Evolutionary conservation across 2,329 filamentous ascomycete species (phyloP).

Genomic region (Gnomoniopsis smithogilvyi): DNA sequence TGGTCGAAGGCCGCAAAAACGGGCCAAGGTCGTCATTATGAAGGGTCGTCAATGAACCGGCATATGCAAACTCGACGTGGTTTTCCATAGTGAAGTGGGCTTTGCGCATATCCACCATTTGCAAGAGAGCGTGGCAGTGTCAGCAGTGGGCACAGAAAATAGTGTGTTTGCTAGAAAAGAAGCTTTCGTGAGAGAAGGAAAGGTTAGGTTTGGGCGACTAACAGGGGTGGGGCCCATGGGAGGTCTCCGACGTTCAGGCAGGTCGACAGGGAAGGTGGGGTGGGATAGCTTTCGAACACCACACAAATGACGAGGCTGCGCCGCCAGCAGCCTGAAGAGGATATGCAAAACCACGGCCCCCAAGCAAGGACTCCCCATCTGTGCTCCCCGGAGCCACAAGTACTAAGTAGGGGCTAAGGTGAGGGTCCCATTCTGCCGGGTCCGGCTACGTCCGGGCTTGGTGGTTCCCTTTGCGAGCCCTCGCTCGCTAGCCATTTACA

Average conservation of each 20-base stretch:
- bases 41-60: background rate
- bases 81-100: background rate
- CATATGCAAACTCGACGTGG: background rate
- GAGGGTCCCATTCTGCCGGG: slow-evolving; percentile 9
- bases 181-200: background rate
- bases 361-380: background rate
- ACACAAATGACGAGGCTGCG: background rate
- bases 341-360: background rate
- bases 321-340: background rate
- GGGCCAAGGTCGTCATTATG: slow-evolving; percentile 6
- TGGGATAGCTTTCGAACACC: background rate
- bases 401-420: background rate
- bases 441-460: slow-evolving; percentile 7
- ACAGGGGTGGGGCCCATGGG: background rate
- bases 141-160: background rate
- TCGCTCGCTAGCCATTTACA: background rate
- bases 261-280: background rate
- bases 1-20: slow-evolving; percentile 9
- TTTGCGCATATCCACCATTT: background rate
- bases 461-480: background rate
- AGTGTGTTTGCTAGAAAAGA: background rate
- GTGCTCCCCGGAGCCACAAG: no score
- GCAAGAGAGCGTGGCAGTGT: background rate
- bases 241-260: slow-evolving; percentile 6
- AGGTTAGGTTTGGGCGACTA: background rate